phyloP scores from a whole-genome alignment of 305 asterid species.

The Solanum hybrid region DNA sequence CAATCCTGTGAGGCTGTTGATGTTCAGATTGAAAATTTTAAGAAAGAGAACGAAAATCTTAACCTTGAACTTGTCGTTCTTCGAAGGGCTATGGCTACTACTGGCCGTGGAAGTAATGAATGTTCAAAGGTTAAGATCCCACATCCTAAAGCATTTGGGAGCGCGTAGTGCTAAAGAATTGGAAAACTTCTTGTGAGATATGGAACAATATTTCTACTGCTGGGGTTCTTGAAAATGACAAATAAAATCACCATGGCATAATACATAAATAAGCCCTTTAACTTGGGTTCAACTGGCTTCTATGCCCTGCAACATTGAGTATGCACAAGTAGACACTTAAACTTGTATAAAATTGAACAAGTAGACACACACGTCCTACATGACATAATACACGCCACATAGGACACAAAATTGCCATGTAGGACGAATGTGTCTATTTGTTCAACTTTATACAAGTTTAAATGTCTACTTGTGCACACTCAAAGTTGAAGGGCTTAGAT shows the following conservation, averaged over 20 bases:
- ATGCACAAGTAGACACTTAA: too few relatives aligned
- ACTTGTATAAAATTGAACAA: not conserved
- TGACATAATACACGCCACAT: not conserved
- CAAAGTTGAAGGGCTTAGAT: not conserved
- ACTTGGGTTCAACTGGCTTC: too few relatives aligned
- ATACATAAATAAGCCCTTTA: too few relatives aligned
- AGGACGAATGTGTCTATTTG: not conserved
- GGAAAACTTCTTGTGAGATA: not conserved
- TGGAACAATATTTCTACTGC: not conserved
- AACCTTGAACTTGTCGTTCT: not conserved
- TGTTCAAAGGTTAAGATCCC: not conserved
- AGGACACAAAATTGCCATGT: not conserved
- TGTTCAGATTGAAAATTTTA: not conserved
- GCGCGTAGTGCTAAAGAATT: not conserved
- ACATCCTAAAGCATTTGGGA: not conserved
- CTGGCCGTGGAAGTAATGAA: not conserved
- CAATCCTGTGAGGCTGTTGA: not conserved
- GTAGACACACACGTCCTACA: not conserved
- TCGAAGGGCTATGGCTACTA: not conserved
- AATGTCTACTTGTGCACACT: not conserved
- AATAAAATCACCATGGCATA: not conserved
- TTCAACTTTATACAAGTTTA: not conserved
- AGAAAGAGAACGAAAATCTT: not conserved
- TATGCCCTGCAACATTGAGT: not conserved
- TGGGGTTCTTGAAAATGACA: not conserved